phyloP scores from a whole-genome alignment of 495 filamentous ascomycete genomes.

The Penicillium odoratum region DNA sequence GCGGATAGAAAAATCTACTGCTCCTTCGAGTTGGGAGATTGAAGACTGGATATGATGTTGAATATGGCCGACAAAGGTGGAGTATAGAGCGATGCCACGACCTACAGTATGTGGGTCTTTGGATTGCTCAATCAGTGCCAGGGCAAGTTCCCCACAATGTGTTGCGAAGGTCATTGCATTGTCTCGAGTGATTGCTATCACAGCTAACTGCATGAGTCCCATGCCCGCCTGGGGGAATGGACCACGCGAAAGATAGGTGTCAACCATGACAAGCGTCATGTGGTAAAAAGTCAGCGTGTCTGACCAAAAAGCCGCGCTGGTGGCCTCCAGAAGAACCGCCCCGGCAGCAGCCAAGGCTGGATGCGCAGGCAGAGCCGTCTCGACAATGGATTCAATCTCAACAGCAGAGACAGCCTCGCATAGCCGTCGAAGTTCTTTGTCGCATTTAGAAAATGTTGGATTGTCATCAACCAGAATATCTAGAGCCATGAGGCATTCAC shows the following conservation, averaged over 20 bases:
- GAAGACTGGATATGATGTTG: conserved; percentile 7
- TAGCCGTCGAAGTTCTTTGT: conserved; percentile 7
- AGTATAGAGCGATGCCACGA: conserved; percentile 6
- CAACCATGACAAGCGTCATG: conserved; percentile 64
- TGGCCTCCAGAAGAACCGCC: conserved; percentile 68
- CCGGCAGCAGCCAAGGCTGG: conserved; percentile 45
- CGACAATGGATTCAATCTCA: not conserved
- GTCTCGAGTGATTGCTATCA: conserved; percentile 70
- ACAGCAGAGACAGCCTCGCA: conserved; percentile 8
- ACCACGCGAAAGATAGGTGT: conserved; percentile 47
- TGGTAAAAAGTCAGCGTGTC: conserved; percentile 71
- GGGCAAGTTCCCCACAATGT: conserved; percentile 7
- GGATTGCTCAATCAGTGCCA: conserved; percentile 5
- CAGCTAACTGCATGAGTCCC: conserved; percentile 58
- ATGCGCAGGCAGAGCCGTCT: conserved; percentile 44
- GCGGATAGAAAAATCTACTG: conserved; percentile 3
- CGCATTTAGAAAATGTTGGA: conserved; percentile 5
- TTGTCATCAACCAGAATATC: conserved; percentile 3
- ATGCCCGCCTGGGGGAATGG: not conserved
- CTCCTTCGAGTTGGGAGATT: not conserved
- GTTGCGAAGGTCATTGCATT: conserved; percentile 65
- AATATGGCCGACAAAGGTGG: conserved; percentile 4
- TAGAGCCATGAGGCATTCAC: not conserved
- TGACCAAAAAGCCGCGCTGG: conserved; percentile 74
- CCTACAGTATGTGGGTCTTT: conserved; percentile 1